Percentiles rank a stretch among this genome's conserved stretches.
Evolutionary conservation across 352 stramenopile species (phyloP).

Genomic region (Globisporangium parvum): DNA sequence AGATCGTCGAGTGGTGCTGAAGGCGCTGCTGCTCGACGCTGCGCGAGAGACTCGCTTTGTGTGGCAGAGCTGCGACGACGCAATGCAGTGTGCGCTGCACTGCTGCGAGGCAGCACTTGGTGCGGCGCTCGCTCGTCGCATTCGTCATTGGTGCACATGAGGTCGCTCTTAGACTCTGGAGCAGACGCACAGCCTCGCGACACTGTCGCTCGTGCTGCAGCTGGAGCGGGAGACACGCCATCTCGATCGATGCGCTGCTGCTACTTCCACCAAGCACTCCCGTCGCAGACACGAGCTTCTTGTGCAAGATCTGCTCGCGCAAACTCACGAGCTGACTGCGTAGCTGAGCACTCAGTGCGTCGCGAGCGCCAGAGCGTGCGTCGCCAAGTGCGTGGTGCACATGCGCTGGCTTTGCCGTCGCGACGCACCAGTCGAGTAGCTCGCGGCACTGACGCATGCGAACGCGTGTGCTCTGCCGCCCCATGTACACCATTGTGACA

Average conservation of each 20-base stretch:
- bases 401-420: neutral
- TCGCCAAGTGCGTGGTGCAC: neutral
- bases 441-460: slow-evolving; percentile 25
- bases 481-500: slow-evolving; percentile 27
- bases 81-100: slow-evolving; percentile 22
- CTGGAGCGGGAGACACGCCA: slow-evolving; percentile 2
- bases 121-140: neutral
- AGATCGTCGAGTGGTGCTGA: slow-evolving; percentile 31
- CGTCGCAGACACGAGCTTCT: slow-evolving; percentile 11
- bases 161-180: neutral
- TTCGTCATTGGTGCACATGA: neutral
- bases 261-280: neutral
- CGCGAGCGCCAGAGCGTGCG: neutral
- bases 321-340: slow-evolving; percentile 15
- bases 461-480: slow-evolving; percentile 15
- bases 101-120: neutral
- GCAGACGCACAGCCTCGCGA: neutral
- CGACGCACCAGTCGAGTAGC: slow-evolving; percentile 29
- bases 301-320: slow-evolving; percentile 15
- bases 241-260: neutral
- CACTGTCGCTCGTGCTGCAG: slow-evolving; percentile 5
- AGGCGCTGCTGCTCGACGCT: slow-evolving; percentile 37
- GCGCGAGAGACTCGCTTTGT: slow-evolving; percentile 25
- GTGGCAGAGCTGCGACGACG: slow-evolving; percentile 20
- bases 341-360: neutral